These are phyloP conservation scores for Globisporangium uncinulatum DNA, from an alignment of 352 stramenopile species.

Conservation along the genomic window DNA sequence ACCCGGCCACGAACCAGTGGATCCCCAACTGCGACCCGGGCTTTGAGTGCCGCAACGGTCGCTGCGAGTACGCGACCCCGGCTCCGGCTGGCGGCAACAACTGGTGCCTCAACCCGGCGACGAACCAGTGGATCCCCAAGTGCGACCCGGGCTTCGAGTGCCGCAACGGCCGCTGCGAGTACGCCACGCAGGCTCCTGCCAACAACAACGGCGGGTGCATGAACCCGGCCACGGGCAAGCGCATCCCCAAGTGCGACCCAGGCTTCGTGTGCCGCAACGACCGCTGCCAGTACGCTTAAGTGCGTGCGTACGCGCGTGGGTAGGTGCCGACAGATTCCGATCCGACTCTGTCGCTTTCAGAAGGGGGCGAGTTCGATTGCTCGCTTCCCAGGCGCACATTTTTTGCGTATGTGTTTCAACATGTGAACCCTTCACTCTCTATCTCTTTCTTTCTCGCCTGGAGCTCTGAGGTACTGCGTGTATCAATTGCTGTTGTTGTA, in stretches of 20 bases:
- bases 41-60: constrained; percentile 12
- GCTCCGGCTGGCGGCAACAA: not conserved
- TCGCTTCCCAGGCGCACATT: no score
- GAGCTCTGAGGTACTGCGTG: no score
- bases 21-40: constrained; percentile 12
- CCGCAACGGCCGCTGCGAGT: not conserved
- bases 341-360: no score
- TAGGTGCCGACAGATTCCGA: no score
- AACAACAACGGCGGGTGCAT: constrained; percentile 3
- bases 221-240: constrained; percentile 11
- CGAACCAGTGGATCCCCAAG: constrained; percentile 11
- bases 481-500: no score
- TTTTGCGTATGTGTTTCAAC: no score
- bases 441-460: no score
- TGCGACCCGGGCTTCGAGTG: constrained; percentile 9
- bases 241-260: constrained; percentile 10
- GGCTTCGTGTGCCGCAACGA: constrained; percentile 5
- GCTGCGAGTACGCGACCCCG: constrained; percentile 10
- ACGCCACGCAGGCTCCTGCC: constrained; percentile 1
- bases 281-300: constrained; percentile 1
- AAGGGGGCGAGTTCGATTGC: constrained; percentile 59
- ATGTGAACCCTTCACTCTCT: no score
- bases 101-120: constrained; percentile 11
- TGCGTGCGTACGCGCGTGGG: no score
- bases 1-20: constrained; percentile 10